Evolutionary conservation across 805 yeast genomes (phyloP), one percentile per base, ranked within the genome.

Genomic region (Nakazawaea ishiwadae): DNA sequence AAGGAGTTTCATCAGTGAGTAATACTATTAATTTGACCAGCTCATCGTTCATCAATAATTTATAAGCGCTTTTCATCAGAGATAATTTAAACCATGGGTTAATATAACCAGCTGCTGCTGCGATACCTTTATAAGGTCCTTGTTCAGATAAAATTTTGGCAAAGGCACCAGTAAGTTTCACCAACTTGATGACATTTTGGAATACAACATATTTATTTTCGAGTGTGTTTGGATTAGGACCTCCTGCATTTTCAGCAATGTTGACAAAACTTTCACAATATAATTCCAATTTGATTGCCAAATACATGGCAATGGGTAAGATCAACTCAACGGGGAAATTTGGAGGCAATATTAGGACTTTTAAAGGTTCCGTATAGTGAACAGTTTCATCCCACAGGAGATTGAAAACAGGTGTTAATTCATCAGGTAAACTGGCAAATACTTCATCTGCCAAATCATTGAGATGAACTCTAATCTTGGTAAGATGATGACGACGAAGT

Each of bases 61-160:
- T 41, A 24, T 41, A 36, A 11, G 31, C 15, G 26, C 37, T 35
- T 19, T 36, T 41, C 28, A 16, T 17, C 15, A 41, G 8, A 28
- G 20, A 20, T 24, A 41, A 31, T 19, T 40, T 27, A 29, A 12
- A 41, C 44, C 44, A 41, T 8, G 44, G 44, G 20, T 35, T 35
- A 28, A 41, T 27, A 16, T 31, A 36, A 2, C 37, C 9, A 18
- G 24, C 34, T n/a, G 33, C 20, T 5, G 29, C 11, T 4, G 24
- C 8, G 4, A 35, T 24, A 10, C 35, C 36, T 9, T 17, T 17
- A 18, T 31, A 31, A 1, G 37, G 40, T 12, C 40, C 37, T 5
- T 14, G 9, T 11, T 36, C 37, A 1, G 40, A 35, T 23, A 36
- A 17, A 20, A 41, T 8, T 12, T 12, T 21, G 5, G 33, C 32